Evolutionary conservation across 371 early-diverging fungal species (phyloP).

Genomic region (Furculomyces boomerangus): DNA sequence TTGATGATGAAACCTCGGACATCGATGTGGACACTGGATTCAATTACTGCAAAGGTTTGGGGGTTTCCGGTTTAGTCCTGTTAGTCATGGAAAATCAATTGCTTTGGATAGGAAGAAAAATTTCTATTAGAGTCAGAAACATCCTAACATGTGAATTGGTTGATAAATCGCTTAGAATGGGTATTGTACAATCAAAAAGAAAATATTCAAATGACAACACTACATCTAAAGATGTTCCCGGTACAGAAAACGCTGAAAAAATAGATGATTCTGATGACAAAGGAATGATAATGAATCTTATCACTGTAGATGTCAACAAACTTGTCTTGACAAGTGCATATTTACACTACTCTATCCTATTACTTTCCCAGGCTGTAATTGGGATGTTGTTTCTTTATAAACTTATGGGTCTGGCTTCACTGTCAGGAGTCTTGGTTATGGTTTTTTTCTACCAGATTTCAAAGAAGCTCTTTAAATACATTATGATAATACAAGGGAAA

Average conservation of each 20-base stretch:
- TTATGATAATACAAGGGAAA: constrained; percentile 31
- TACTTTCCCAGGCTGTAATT: constrained; percentile 33
- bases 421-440: constrained; percentile 41
- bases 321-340: constrained; percentile 35
- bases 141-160: constrained; percentile 21
- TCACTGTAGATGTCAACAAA: constrained; percentile 64
- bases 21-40: constrained; percentile 20
- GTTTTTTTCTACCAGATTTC: constrained; percentile 39
- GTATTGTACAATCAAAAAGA: background rate
- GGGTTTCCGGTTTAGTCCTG: constrained; percentile 27
- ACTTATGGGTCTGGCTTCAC: constrained; percentile 41
- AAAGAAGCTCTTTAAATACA: constrained; percentile 29
- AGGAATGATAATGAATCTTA: constrained; percentile 67
- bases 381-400: constrained; percentile 41
- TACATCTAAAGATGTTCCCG: background rate
- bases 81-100: constrained; percentile 29
- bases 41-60: constrained; percentile 36
- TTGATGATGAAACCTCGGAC: constrained; percentile 9
- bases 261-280: constrained; percentile 16
- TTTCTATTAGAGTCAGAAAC: constrained; percentile 13
- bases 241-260: constrained; percentile 2
- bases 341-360: constrained; percentile 29
- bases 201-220: background rate
- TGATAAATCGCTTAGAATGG: constrained; percentile 11
- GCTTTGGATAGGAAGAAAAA: constrained; percentile 18